Conservation (phyloP, 306 rosid genomes). For the Acacia confusa region DNA sequence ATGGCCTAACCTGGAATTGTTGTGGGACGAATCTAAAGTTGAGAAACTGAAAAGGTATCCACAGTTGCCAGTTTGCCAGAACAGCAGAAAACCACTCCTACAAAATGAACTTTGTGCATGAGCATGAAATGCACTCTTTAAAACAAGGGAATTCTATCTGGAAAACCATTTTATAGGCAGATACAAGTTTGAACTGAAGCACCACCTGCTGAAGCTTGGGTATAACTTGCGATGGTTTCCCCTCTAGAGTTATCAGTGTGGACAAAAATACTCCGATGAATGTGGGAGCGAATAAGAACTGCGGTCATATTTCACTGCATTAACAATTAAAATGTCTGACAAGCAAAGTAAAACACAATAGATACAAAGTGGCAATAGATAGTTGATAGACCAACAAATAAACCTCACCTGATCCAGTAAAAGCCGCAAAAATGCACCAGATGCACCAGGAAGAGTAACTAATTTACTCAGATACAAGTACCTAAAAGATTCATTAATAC, state of each 20-base stretch:
- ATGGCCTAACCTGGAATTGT: conserved; percentile 79
- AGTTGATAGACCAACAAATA: conserved; percentile 9
- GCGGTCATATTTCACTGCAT: conserved; percentile 39
- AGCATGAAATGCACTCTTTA: conserved; percentile 29
- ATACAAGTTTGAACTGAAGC: conserved; percentile 24
- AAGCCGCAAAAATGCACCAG: conserved; percentile 87
- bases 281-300: conserved; percentile 83
- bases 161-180: conserved; percentile 21
- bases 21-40: conserved; percentile 97
- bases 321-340: conserved; percentile 21
- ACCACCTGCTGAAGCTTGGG: conserved; percentile 93
- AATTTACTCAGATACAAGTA: conserved; percentile 84
- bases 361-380: conserved; percentile 17
- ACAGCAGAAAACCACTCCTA: conserved; percentile 94
- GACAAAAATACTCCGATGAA: conserved; percentile 81
- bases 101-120: conserved; percentile 31
- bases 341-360: conserved; percentile 8
- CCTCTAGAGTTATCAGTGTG: conserved; percentile 78
- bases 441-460: conserved; percentile 75
- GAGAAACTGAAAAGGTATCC: conserved; percentile 98
- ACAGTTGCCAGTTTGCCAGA: conserved; percentile 88
- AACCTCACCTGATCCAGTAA: conserved; percentile 80
- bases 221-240: conserved; percentile 64
- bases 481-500: conserved; percentile 43
- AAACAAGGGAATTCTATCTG: conserved; percentile 4